A percentile compares a stretch with the other conserved stretches of the same genome.
Evolutionary conservation across 768 basidiomycete species (phyloP).

Genomic region (Hygrophorus russula): DNA sequence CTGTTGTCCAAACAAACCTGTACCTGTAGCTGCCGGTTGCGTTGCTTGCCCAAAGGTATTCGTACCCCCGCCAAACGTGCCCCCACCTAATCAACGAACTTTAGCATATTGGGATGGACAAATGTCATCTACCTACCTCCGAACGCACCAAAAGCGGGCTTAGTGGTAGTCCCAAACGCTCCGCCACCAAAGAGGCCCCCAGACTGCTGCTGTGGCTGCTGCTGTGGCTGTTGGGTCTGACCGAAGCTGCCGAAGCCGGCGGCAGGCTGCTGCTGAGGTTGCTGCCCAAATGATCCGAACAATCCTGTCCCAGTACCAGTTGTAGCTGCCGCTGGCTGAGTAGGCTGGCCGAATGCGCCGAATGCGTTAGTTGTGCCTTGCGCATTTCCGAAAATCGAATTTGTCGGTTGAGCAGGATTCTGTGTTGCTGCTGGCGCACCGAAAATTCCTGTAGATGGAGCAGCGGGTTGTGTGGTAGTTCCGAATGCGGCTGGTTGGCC

Average conservation of each 20-base stretch:
- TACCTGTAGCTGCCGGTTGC: conserved; percentile 4
- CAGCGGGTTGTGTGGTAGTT: conserved; percentile 22
- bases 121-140: conserved; percentile 9
- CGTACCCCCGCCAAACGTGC: conserved; percentile 9
- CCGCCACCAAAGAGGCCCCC: conserved; percentile 3
- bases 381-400: conserved; percentile 26
- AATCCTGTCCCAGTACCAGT: conserved; percentile 21
- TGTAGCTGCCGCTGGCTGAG: conserved; percentile 23
- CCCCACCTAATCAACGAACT: not conserved
- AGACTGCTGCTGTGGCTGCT: not conserved
- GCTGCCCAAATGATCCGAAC: conserved; percentile 28
- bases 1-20: conserved; percentile 5
- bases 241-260: conserved; percentile 24
- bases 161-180: conserved; percentile 9
- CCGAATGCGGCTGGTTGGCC: conserved; percentile 41
- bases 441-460: conserved; percentile 30
- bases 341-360: conserved; percentile 42
- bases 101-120: not conserved
- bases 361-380: conserved; percentile 25
- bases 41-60: conserved; percentile 24
- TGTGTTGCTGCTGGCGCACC: conserved; percentile 31
- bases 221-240: conserved; percentile 14
- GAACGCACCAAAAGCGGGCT: conserved; percentile 16
- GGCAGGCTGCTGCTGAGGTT: conserved; percentile 12
- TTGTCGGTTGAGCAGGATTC: conserved; percentile 14